phyloP scores from a whole-genome alignment of 2,329 filamentous ascomycete genomes.

The Trichoderma pleuroti region DNA sequence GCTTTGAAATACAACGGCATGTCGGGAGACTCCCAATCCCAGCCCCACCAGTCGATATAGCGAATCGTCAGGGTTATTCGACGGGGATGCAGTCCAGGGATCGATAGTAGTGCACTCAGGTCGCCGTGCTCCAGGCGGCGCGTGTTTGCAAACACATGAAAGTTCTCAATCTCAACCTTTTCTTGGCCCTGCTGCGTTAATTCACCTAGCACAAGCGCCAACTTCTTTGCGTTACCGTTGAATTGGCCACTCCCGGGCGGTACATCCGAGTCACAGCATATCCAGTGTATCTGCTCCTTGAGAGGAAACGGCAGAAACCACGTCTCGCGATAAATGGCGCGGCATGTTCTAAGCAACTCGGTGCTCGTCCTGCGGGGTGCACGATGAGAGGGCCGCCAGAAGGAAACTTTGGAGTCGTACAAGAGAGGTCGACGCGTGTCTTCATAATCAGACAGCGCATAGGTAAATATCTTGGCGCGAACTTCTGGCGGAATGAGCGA shows the following conservation, averaged over 20 bases:
- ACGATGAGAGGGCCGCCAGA: slow-evolving; percentile 37
- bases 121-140: slow-evolving; percentile 34
- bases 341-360: slow-evolving; percentile 41
- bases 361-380: slow-evolving; percentile 36
- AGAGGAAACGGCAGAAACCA: slow-evolving; percentile 42
- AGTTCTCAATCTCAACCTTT: slow-evolving; percentile 27
- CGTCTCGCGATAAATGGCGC: slow-evolving; percentile 39
- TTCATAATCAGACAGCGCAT: slow-evolving; percentile 37
- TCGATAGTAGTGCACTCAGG: slow-evolving; percentile 28
- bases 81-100: slow-evolving; percentile 32
- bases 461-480: slow-evolving; percentile 45
- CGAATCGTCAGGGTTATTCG: slow-evolving; percentile 44
- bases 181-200: slow-evolving; percentile 25
- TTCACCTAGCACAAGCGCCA: slow-evolving; percentile 17
- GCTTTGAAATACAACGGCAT: slow-evolving; percentile 34
- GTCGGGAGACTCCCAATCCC: slow-evolving; percentile 28
- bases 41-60: slow-evolving; percentile 48
- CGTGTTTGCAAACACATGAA: slow-evolving; percentile 44
- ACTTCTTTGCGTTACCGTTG: background rate
- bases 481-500: slow-evolving; percentile 45
- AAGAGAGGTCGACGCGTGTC: slow-evolving; percentile 25
- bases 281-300: slow-evolving; percentile 39
- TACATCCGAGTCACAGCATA: slow-evolving; percentile 21
- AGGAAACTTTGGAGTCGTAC: background rate
- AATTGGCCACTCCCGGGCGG: background rate